These are phyloP conservation scores for Starmerella stigmatis DNA, from an alignment of 805 yeast genomes.

Conservation along the genomic window DNA sequence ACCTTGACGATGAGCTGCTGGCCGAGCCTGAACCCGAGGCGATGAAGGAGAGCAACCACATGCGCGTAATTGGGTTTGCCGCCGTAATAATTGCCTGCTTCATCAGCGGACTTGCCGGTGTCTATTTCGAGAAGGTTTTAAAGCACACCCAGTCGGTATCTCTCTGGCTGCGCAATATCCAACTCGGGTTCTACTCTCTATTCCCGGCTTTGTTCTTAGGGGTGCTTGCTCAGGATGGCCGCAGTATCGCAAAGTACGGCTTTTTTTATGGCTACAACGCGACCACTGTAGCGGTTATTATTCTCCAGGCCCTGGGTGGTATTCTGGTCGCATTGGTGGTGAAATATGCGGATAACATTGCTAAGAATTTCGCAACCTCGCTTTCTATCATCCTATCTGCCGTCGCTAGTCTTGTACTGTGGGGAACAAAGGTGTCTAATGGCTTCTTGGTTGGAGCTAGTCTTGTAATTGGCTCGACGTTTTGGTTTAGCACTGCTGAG, in stretches of 20 bases:
- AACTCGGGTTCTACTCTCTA: slow-evolving; percentile 33
- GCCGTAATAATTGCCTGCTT: slow-evolving; percentile 34
- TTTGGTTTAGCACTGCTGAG: slow-evolving; percentile 28
- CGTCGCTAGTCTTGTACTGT: slow-evolving; percentile 31
- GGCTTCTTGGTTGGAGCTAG: slow-evolving; percentile 32
- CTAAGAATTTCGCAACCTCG: slow-evolving; percentile 36
- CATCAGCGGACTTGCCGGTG: slow-evolving; percentile 36
- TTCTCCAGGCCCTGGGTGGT: slow-evolving; percentile 35
- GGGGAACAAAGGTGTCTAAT: slow-evolving; percentile 30
- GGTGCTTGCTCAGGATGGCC: slow-evolving; percentile 31
- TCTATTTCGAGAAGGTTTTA: slow-evolving; percentile 36
- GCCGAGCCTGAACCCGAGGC: slow-evolving; percentile 19
- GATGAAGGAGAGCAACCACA: neutral
- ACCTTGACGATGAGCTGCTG: slow-evolving; percentile 14
- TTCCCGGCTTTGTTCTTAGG: slow-evolving; percentile 35
- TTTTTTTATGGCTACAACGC: slow-evolving; percentile 34
- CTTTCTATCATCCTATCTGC: slow-evolving; percentile 34
- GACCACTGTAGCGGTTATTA: slow-evolving; percentile 33
- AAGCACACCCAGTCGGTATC: slow-evolving; percentile 32
- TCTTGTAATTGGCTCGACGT: slow-evolving; percentile 33
- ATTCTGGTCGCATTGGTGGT: slow-evolving; percentile 36
- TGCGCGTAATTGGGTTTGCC: slow-evolving; percentile 27
- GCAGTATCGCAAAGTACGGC: slow-evolving; percentile 30
- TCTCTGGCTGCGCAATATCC: slow-evolving; percentile 36
- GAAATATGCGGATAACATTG: slow-evolving; percentile 36